Base-by-base conservation (phyloP, 768 basidiomycete species). In the Crassisporium funariophilum region DNA sequence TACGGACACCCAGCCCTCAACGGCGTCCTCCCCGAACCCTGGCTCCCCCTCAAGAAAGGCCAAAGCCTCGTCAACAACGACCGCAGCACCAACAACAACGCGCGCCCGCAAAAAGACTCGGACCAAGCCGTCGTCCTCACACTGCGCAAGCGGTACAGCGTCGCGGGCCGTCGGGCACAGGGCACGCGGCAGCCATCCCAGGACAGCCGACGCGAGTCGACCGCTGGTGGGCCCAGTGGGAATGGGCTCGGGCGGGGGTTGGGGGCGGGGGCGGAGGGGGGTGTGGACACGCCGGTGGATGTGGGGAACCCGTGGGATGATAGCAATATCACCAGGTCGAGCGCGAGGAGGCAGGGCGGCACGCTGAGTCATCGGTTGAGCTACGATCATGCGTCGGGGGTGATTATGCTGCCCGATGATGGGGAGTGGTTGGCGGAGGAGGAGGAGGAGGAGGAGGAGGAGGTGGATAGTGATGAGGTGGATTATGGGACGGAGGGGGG, bases 1-100 rank as follows among this genome's bases (percentile, higher is more conserved):
- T 98, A 98, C 56, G 94, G 91, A 0, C 95, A 98, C 62, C 95
- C 95, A 3, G 95, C 93, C 1, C 76, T 98, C 16, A 91, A 87
- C n/a, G 95, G 95, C 2, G 80, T 89, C 4, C 79, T 98, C 0
- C 95, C 95, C 2, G 83, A 87, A 47, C 95, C 95, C 0, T 98
- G 95, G 95, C 78, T 98, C 3, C 95, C 95, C 1, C 70, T 93
- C 41, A 91, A 90, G 70, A 90, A 85, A 59, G 87, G 84, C 0
- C 87, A 92, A 59, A 79, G 79, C 0, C 75, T 88, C 2, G 82
- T 84, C 16, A 92, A 91, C 53, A 70, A 74, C 22, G 68, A 76
- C 43, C 59, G 66, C 35, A 51, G 43, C 24, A 50, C 49, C 13
- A 58, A 53, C n/a, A 54, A 69, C 16, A n/a, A n/a, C n/a, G n/a